phyloP scores from a whole-genome alignment of 495 filamentous ascomycete genomes.

The Xylona heveae region DNA sequence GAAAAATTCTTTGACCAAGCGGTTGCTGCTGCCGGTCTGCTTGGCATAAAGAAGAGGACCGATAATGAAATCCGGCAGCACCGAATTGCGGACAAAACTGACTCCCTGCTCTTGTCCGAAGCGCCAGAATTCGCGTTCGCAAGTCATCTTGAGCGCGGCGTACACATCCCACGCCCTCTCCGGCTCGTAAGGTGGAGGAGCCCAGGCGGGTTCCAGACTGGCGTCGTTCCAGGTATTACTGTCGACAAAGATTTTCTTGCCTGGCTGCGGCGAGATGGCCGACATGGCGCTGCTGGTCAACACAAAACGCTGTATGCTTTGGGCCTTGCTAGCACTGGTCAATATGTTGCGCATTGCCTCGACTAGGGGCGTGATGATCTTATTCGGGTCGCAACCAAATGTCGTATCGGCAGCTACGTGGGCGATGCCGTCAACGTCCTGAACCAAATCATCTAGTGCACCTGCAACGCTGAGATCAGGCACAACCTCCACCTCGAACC shows the following conservation, averaged over 20 bases:
- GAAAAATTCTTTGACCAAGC: constrained; percentile 5
- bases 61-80: constrained; percentile 19
- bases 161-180: constrained; percentile 20
- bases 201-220: constrained; percentile 21
- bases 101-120: constrained; percentile 27
- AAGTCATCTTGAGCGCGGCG: constrained; percentile 29
- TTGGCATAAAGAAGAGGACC: constrained; percentile 8
- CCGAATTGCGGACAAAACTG: constrained; percentile 24
- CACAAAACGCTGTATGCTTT: constrained; percentile 27
- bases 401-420: constrained; percentile 25
- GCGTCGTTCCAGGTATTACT: constrained; percentile 27
- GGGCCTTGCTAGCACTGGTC: constrained; percentile 20
- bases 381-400: constrained; percentile 17
- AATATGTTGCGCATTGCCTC: constrained; percentile 19
- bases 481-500: constrained; percentile 19
- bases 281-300: constrained; percentile 28
- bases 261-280: constrained; percentile 12
- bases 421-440: constrained; percentile 10
- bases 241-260: constrained; percentile 12
- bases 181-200: constrained; percentile 15
- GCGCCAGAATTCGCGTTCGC: constrained; percentile 29
- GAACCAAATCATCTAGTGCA: constrained; percentile 14
- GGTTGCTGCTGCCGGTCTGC: neutral
- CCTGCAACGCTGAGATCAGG: constrained; percentile 16
- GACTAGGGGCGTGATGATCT: constrained; percentile 22